Evolutionary conservation across 148 eudicot species (phyloP).

Genomic region (Vaccinium myrtillus): DNA sequence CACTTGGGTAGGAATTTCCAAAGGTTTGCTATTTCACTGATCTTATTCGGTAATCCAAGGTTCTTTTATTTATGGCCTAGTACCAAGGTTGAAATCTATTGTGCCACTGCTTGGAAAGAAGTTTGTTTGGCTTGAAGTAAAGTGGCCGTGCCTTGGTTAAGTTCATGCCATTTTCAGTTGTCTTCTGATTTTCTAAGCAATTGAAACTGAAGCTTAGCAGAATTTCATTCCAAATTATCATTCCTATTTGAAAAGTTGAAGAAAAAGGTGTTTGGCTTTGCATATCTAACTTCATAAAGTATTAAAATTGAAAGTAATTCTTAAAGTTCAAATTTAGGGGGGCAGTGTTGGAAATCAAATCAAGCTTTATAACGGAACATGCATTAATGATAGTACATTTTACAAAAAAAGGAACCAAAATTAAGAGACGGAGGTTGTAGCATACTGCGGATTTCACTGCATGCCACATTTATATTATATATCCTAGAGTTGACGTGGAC

Average conservation of each 20-base stretch:
- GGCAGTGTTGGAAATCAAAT: not conserved
- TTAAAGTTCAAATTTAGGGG: not conserved
- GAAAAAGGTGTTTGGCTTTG: not conserved
- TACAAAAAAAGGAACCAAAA: not conserved
- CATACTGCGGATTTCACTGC: not conserved
- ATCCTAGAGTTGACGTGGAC: not conserved
- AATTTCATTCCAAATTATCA: too few relatives aligned
- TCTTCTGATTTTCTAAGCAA: not conserved
- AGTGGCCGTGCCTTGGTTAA: not conserved
- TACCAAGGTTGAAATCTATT: not conserved
- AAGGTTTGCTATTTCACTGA: too few relatives aligned
- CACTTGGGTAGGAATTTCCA: too few relatives aligned
- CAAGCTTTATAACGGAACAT: not conserved
- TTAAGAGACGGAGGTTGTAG: not conserved
- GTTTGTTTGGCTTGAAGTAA: not conserved
- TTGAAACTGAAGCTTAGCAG: not conserved
- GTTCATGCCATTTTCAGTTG: not conserved
- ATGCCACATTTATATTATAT: not conserved
- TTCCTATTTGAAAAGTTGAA: not conserved
- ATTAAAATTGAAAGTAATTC: not conserved
- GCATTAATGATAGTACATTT: not conserved
- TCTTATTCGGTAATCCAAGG: too few relatives aligned
- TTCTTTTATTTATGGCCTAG: too few relatives aligned
- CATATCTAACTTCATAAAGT: not conserved
- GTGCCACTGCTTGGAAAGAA: not conserved